Conservation (phyloP, 768 basidiomycete genomes). For the Suillus cothurnatus region DNA sequence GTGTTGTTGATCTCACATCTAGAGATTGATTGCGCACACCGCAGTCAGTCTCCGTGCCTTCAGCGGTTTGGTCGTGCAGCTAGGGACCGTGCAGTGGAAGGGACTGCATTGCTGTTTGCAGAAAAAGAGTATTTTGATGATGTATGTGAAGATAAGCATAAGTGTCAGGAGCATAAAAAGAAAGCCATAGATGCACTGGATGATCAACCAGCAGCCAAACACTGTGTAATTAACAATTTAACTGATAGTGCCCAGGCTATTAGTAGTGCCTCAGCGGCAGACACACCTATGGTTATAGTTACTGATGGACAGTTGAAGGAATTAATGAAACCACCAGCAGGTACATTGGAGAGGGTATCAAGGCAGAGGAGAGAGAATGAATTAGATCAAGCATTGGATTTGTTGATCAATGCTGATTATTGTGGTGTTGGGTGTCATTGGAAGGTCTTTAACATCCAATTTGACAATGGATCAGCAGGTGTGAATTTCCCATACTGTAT, state of each 20-base stretch:
- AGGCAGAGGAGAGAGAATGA: conserved; percentile 7
- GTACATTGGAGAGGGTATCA: background rate
- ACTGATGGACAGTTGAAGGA: background rate
- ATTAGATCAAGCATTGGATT: conserved; percentile 24
- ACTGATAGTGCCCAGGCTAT: background rate
- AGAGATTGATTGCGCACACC: too few relatives aligned
- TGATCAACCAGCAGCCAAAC: conserved; percentile 1
- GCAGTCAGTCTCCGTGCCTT: too few relatives aligned
- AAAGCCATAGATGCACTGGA: background rate
- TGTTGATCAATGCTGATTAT: conserved; percentile 29
- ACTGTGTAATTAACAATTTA: background rate
- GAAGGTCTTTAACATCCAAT: conserved; percentile 21
- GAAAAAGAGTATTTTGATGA: conserved; percentile 33
- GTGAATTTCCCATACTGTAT: too few relatives aligned
- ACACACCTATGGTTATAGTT: background rate
- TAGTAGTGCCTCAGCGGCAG: background rate
- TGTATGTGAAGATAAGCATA: conserved; percentile 9
- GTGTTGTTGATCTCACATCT: too few relatives aligned
- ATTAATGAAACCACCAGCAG: background rate
- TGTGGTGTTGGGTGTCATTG: conserved; percentile 16
- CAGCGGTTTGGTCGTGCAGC: conserved; percentile 38
- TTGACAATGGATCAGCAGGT: conserved; percentile 23
- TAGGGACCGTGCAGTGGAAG: conserved; percentile 13
- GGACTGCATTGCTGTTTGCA: conserved; percentile 27
- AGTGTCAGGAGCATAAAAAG: conserved; percentile 2